Evolutionary conservation across 1,139 yeast genomes (phyloP).

Genomic region (Debaryomycetaceae sp.): DNA sequence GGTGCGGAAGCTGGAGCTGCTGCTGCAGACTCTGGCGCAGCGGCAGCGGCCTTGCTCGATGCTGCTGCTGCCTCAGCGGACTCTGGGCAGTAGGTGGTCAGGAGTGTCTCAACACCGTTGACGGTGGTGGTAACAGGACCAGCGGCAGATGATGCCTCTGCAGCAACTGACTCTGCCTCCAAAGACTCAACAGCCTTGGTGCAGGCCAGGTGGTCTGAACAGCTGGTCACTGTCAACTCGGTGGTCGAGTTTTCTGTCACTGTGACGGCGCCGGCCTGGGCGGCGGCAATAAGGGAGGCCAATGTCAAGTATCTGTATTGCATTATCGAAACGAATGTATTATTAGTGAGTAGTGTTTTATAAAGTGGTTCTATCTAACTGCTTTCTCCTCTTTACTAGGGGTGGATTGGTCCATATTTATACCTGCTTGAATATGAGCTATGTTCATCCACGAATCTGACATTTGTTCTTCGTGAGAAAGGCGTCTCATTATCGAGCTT

Average conservation of each 20-base stretch:
- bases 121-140: conserved; percentile 40
- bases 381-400: no score
- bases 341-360: background rate
- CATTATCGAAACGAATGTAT: conserved; percentile 16
- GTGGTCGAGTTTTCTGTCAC: conserved; percentile 35
- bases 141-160: conserved; percentile 6
- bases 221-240: conserved; percentile 42
- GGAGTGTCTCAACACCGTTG: conserved; percentile 39
- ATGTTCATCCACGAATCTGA: background rate
- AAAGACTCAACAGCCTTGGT: conserved; percentile 15
- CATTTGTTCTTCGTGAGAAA: background rate
- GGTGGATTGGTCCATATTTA: background rate
- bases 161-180: background rate
- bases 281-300: conserved; percentile 25
- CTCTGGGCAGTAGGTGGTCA: conserved; percentile 50
- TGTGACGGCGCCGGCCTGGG: conserved; percentile 16
- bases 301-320: conserved; percentile 29
- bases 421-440: background rate
- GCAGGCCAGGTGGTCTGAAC: conserved; percentile 34
- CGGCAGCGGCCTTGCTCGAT: conserved; percentile 19
- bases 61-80: conserved; percentile 14
- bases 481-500: no score
- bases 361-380: background rate
- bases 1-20: conserved; percentile 17
- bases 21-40: conserved; percentile 10